Evolutionary conservation across 345 rosid genomes (phyloP), one percentile per base, ranked within the genome.

Genomic region (Corchorus capsularis): DNA sequence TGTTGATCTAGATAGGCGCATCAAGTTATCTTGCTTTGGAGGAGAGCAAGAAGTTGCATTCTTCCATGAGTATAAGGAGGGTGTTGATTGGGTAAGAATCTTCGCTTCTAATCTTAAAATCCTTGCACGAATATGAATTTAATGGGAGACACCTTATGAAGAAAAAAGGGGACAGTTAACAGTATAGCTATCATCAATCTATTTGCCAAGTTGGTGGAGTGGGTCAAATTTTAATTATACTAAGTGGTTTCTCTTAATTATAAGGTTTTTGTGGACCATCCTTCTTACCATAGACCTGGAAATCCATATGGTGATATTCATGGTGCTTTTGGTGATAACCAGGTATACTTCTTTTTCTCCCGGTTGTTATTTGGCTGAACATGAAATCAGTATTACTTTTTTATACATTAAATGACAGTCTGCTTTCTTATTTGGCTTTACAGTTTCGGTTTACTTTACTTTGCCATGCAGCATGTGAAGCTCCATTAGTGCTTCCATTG

Each of bases 391-490:
- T 3, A 6, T 41, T 37, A 72, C 46, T 69, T 77, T 59, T 39
- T 47, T 41, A 76, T 71, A 66, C 64, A 61, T 67, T 45, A 7
- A 74, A 79, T 88, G 78, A 82, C 79, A 63, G 22, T 71, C 19
- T 77, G 53, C 64, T 63, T 59, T 80, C 52, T 70, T 78, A 46
- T 75, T 80, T 84, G 83, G 55, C 78, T 84, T 83, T 86, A 77
- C 92, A 95, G 99, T 95, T 95, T 85, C 89, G 99, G 81, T 95
- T 90, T 87, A 85, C 98, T 41, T 78, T 93, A 77, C 99, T 95
- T 69, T 88, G 96, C 86, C 91, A 95, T 81, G 97, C 99, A 45
- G 99, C 99, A 16, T 90, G 97, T 78, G 99, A 96, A 91, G 99
- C 99, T 63, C 99, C 98, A 19, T 80, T 96, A 43, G 91, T 96